These are phyloP conservation scores for Trypanosoma conorhini DNA, from an alignment of 208 protist genomes.

Conservation along the genomic window DNA sequence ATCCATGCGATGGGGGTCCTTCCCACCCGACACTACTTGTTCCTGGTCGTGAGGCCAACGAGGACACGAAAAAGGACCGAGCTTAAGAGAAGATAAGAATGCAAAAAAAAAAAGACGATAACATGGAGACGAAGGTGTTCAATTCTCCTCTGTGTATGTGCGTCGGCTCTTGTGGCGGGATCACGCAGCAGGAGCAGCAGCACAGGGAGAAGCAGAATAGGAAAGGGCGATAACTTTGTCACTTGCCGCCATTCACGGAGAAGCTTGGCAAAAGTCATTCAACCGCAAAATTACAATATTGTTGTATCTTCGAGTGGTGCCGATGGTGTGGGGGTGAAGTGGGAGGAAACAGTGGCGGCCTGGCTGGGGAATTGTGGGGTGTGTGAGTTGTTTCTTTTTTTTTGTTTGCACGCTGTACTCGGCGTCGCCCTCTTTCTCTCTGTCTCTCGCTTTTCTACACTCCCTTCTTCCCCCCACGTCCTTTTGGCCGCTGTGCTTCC, in stretches of 20 bases:
- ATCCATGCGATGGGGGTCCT: too few species aligned
- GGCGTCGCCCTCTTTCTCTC: too few species aligned
- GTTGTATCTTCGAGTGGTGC: too few species aligned
- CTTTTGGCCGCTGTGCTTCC: too few species aligned
- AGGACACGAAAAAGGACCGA: neutral
- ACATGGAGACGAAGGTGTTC: neutral
- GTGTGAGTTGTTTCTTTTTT: too few species aligned
- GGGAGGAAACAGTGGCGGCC: too few species aligned
- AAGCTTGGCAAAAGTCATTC: constrained; percentile 8
- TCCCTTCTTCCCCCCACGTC: too few species aligned
- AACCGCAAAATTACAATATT: constrained; percentile 10
- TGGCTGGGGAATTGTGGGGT: too few species aligned
- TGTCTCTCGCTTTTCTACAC: too few species aligned
- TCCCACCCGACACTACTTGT: too few species aligned
- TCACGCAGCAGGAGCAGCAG: neutral
- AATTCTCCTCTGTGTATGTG: neutral
- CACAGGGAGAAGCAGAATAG: neutral
- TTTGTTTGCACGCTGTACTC: too few species aligned
- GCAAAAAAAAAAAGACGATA: neutral
- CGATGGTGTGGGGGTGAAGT: too few species aligned
- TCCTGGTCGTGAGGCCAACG: neutral
- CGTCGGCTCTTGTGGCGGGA: neutral
- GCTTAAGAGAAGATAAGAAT: neutral
- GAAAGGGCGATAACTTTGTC: constrained; percentile 17
- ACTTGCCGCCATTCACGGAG: constrained; percentile 3